Evolutionary conservation across 2,329 filamentous ascomycete genomes (phyloP).

Genomic region (Thelonectria blattea): DNA sequence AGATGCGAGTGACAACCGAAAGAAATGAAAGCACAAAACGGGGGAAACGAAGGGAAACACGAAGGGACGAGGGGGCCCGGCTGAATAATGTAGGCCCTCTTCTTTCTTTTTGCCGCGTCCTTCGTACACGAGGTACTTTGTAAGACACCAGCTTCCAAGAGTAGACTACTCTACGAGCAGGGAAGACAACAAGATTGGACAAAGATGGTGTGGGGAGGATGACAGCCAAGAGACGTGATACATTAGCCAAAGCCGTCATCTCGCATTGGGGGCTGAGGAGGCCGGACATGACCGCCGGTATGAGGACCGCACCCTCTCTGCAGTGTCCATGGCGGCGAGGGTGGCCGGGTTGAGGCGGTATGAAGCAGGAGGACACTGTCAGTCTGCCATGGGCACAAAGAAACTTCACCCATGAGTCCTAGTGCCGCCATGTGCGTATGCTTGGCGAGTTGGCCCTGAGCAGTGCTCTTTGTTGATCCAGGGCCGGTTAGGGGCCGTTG

Average conservation of each 20-base stretch:
- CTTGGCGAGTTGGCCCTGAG: background rate
- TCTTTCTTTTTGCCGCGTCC: background rate
- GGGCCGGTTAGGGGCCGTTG: background rate
- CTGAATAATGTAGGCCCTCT: constrained; percentile 31
- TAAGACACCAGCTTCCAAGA: constrained; percentile 2
- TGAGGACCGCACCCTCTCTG: constrained; percentile 9
- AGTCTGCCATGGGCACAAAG: constrained; percentile 24
- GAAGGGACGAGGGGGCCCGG: constrained; percentile 15
- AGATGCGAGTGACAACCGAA: constrained; percentile 11
- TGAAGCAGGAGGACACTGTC: constrained; percentile 18
- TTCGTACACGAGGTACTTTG: background rate
- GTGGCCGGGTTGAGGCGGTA: constrained; percentile 14
- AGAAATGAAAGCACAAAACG: constrained; percentile 10
- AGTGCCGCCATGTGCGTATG: constrained; percentile 1
- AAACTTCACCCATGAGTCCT: constrained; percentile 8
- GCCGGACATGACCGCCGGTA: constrained; percentile 8
- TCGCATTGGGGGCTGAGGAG: constrained; percentile 28
- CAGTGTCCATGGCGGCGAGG: constrained; percentile 9
- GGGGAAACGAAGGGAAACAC: background rate
- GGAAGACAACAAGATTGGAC: constrained; percentile 18
- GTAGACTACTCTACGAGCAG: constrained; percentile 9
- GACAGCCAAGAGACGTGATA: constrained; percentile 22
- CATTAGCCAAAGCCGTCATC: constrained; percentile 6
- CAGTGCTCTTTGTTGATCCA: constrained; percentile 1
- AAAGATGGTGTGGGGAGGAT: constrained; percentile 28